Conservation (phyloP, 352 stramenopile genomes). For the Phytophthora uliginosa region DNA sequence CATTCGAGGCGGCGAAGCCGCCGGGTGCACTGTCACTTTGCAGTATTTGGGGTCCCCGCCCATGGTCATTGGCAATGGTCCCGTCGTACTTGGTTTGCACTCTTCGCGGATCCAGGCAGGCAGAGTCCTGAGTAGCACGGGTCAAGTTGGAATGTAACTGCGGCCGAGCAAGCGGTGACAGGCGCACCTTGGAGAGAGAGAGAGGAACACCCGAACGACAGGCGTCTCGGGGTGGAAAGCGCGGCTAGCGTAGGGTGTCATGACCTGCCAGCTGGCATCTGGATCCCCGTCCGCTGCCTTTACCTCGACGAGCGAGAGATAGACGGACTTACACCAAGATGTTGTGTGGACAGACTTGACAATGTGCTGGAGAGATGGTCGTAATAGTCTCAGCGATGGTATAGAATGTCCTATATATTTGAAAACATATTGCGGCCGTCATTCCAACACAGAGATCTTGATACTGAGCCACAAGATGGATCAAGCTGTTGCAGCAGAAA, state of each 20-base stretch:
- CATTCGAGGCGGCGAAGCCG: slow-evolving; percentile 29
- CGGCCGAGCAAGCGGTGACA: slow-evolving; percentile 3
- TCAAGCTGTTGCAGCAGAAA: slow-evolving; percentile 27
- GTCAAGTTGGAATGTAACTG: slow-evolving; percentile 40
- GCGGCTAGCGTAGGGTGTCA: slow-evolving; percentile 11
- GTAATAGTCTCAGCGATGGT: not conserved
- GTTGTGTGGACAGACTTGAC: slow-evolving; percentile 20
- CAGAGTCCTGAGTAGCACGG: slow-evolving; percentile 28
- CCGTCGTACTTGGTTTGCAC: not conserved
- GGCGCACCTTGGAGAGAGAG: slow-evolving; percentile 16
- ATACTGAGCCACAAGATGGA: slow-evolving; percentile 6
- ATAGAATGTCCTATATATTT: slow-evolving; percentile 8
- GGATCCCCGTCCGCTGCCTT: slow-evolving; percentile 21
- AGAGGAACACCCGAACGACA: slow-evolving; percentile 20
- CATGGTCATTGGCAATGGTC: slow-evolving; percentile 32
- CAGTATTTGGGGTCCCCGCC: slow-evolving; percentile 56
- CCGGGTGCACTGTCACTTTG: slow-evolving; percentile 64
- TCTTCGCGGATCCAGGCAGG: not conserved
- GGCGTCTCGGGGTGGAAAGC: slow-evolving; percentile 16
- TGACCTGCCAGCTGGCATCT: slow-evolving; percentile 32
- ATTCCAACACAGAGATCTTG: not conserved
- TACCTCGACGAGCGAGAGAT: slow-evolving; percentile 9
- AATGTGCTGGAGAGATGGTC: slow-evolving; percentile 8
- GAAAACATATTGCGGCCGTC: slow-evolving; percentile 1
- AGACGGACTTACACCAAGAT: not conserved